These are phyloP conservation scores for Penicillium sp. DNA, from an alignment of 2,329 filamentous ascomycete genomes.

Conservation along the genomic window DNA sequence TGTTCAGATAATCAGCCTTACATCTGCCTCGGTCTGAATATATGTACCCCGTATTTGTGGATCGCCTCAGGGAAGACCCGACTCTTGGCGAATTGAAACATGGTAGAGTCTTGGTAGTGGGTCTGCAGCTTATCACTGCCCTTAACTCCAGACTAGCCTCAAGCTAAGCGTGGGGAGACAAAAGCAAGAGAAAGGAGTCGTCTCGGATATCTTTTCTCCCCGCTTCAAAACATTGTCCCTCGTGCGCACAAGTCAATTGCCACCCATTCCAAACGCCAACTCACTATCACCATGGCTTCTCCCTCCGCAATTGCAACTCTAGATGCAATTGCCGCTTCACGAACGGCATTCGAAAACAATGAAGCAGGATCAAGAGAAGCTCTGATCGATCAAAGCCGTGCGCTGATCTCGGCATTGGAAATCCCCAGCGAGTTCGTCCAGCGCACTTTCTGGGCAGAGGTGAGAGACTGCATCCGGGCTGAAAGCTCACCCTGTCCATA, in stretches of 20 bases:
- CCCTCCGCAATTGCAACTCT: constrained; percentile 11
- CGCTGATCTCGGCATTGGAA: constrained; percentile 36
- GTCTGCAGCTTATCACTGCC: no score
- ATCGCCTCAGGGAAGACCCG: no score
- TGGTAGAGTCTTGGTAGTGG: no score
- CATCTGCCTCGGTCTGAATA: no score
- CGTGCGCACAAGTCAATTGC: not conserved
- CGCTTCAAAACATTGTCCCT: not conserved
- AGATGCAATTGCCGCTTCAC: constrained; percentile 20
- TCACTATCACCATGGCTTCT: not conserved
- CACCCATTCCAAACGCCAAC: not conserved
- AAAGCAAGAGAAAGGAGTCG: not conserved
- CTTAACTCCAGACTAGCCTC: not conserved
- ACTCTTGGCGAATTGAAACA: no score
- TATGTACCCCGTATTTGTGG: no score
- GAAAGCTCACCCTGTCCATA: not conserved
- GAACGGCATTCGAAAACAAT: constrained; percentile 32
- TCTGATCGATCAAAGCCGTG: constrained; percentile 37
- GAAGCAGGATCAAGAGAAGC: constrained; percentile 37
- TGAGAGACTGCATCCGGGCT: constrained; percentile 14
- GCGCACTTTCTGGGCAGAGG: constrained; percentile 42
- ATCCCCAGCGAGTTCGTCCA: constrained; percentile 38
- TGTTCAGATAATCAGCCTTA: no score
- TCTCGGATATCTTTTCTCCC: not conserved
- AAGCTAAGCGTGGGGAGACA: not conserved